Evolutionary conservation across 805 yeast species (phyloP).

Genomic region (Saccharomycopsis amapae): DNA sequence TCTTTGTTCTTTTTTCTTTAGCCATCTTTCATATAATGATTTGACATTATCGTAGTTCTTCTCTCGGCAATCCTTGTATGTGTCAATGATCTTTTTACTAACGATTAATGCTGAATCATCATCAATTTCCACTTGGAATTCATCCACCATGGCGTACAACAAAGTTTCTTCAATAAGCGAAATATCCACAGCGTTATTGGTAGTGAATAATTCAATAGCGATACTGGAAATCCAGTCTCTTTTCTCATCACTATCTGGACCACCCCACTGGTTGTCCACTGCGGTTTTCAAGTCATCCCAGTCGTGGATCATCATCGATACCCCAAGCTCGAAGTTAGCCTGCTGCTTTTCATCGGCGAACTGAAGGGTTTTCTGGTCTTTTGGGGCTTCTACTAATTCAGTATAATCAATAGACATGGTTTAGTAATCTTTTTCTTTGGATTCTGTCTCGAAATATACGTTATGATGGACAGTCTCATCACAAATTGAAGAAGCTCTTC

Average conservation of each 20-base stretch:
- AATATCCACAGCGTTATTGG: conserved; percentile 60
- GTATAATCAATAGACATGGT: conserved; percentile 30
- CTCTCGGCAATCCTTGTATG: conserved; percentile 57
- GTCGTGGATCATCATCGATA: conserved; percentile 78
- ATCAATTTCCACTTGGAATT: conserved; percentile 82
- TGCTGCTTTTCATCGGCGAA: conserved; percentile 61
- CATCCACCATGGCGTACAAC: conserved; percentile 88
- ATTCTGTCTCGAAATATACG: too few relatives aligned
- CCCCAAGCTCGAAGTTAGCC: conserved; percentile 86
- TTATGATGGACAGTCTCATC: too few relatives aligned
- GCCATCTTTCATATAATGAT: conserved; percentile 51
- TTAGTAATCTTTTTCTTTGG: not conserved
- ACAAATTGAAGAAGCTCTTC: too few relatives aligned
- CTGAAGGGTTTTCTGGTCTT: conserved; percentile 32
- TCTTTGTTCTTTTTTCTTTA: conserved; percentile 38
- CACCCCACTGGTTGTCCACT: conserved; percentile 93
- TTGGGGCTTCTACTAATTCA: conserved; percentile 49
- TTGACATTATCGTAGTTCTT: conserved; percentile 52
- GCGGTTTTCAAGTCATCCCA: conserved; percentile 91
- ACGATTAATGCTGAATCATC: conserved; percentile 79
- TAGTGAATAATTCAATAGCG: conserved; percentile 67
- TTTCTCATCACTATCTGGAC: conserved; percentile 81
- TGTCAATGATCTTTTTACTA: conserved; percentile 56
- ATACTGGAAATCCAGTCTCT: conserved; percentile 91
- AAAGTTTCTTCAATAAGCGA: conserved; percentile 79